Conservation (phyloP, 2,329 filamentous ascomycete genomes). For the Verticillium longisporum region DNA sequence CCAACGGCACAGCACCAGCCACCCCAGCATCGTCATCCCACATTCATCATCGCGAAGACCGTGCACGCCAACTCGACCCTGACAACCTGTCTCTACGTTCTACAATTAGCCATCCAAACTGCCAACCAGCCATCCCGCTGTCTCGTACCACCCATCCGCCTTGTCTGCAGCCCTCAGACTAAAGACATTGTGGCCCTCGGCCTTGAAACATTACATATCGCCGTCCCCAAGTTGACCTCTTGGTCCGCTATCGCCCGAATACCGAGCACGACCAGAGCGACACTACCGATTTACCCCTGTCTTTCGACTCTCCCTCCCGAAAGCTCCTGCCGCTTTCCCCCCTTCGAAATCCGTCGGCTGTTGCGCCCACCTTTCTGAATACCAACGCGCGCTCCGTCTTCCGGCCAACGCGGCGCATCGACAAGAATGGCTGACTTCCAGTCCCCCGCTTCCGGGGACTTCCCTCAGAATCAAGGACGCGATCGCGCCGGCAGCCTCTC, state of each 20-base stretch:
- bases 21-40: not conserved
- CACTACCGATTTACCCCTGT: not conserved
- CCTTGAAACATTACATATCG: not conserved
- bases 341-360: not conserved
- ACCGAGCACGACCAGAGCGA: not conserved
- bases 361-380: not conserved
- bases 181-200: not conserved
- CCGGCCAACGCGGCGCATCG: not conserved
- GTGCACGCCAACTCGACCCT: not conserved
- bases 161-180: not conserved
- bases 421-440: slow-evolving; percentile 11
- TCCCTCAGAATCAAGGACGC: slow-evolving; percentile 20
- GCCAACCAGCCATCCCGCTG: not conserved
- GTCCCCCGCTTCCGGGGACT: slow-evolving; percentile 20
- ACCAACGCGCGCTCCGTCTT: not conserved
- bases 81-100: not conserved
- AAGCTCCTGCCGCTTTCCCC: not conserved
- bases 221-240: not conserved
- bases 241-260: not conserved
- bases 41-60: not conserved
- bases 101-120: not conserved
- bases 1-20: not conserved
- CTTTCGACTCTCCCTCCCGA: slow-evolving; percentile 3
- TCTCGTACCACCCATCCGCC: not conserved
- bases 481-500: slow-evolving; percentile 23